phyloP scores from a whole-genome alignment of 2,329 filamentous ascomycete genomes.

The Ascochyta rabiei region DNA sequence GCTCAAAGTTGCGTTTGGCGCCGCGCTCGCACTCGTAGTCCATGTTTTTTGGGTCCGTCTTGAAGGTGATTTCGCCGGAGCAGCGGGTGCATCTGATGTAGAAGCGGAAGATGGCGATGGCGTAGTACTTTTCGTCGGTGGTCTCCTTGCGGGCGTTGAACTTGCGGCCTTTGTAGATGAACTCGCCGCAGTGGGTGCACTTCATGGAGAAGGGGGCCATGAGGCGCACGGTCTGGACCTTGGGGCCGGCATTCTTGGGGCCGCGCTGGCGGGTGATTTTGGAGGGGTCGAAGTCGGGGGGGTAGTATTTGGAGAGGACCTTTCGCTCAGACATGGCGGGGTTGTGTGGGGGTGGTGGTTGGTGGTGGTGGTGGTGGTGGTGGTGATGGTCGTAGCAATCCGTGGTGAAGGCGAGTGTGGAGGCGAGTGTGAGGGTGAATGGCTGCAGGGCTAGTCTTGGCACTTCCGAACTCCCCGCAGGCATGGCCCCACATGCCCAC shows the following conservation, averaged over 20 bases:
- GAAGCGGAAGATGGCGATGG: constrained; percentile 86
- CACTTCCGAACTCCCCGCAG: constrained; percentile 23
- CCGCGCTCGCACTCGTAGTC: constrained; percentile 84
- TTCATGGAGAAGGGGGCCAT: constrained; percentile 89
- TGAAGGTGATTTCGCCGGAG: constrained; percentile 85
- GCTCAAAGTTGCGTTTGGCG: constrained; percentile 91
- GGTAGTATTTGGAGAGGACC: constrained; percentile 71
- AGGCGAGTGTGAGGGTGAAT: neutral
- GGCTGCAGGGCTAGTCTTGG: neutral
- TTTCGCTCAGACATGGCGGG: constrained; percentile 81
- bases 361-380: neutral
- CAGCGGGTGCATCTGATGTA: constrained; percentile 88
- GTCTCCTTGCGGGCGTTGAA: constrained; percentile 97
- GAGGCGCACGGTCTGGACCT: constrained; percentile 83
- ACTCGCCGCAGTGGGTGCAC: constrained; percentile 74
- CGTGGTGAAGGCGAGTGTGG: neutral
- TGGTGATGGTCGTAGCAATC: neutral
- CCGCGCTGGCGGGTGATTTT: constrained; percentile 72
- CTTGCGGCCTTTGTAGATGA: constrained; percentile 90
- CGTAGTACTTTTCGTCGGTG: constrained; percentile 86
- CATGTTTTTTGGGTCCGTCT: constrained; percentile 93
- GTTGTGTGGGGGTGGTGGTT: neutral
- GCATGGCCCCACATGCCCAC: constrained; percentile 21
- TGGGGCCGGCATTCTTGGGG: constrained; percentile 75
- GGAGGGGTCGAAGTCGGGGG: constrained; percentile 87